phyloP scores from a whole-genome alignment of 176 grass and related monocot genomes.

The Triticum aestivum region DNA sequence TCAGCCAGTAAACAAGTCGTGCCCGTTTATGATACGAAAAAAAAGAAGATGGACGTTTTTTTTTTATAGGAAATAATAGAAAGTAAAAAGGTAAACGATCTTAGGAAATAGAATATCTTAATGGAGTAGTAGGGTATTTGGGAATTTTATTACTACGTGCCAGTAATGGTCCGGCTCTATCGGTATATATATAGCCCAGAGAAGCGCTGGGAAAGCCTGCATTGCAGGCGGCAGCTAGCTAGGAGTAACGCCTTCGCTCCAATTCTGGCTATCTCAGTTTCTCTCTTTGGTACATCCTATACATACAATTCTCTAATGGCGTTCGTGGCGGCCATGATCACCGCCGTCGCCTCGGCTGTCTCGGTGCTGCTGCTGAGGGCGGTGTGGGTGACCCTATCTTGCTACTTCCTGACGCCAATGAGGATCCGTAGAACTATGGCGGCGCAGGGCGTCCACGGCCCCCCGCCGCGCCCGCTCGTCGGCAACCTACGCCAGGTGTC shows the following conservation, averaged over 20 bases:
- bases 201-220: neutral
- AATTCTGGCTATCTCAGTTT: neutral
- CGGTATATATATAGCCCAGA: slow-evolving; percentile 14
- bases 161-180: neutral
- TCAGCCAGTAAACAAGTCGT: neutral
- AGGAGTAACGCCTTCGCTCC: too few species aligned
- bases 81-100: neutral
- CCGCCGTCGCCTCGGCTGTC: slow-evolving; percentile 19
- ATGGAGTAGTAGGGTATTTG: neutral
- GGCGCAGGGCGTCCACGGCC: slow-evolving; percentile 62
- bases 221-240: neutral
- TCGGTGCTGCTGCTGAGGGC: slow-evolving; percentile 43
- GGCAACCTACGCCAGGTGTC: slow-evolving; percentile 76
- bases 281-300: neutral
- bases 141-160: neutral
- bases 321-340: slow-evolving; percentile 14
- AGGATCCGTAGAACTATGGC: slow-evolving; percentile 67
- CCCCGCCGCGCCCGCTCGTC: slow-evolving; percentile 46
- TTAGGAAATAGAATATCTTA: neutral
- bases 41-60: too few species aligned
- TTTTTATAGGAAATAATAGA: neutral
- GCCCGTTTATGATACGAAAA: too few species aligned
- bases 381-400: slow-evolving; percentile 65
- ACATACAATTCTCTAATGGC: slow-evolving; percentile 15
- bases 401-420: slow-evolving; percentile 65